Base-by-base conservation (phyloP, 192 early-diverging fungal genomes). In the Umbelopsis isabellina region DNA sequence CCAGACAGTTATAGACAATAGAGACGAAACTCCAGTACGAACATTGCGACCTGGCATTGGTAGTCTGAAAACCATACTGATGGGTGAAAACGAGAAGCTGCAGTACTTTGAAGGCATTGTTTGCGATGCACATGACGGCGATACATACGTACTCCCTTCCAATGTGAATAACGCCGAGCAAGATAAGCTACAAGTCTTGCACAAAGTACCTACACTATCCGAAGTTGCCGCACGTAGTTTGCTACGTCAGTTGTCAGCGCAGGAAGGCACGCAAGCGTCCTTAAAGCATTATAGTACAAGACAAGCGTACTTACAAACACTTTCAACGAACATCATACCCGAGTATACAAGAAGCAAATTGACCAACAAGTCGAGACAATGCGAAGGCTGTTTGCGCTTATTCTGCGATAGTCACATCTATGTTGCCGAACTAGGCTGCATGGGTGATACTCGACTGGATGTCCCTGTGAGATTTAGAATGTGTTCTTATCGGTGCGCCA, bases 391-490 rank as follows among this genome's bases (percentile, higher is more conserved):
- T 30, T 33, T 44, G 1, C 27, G 21, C 0, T 71, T 70, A 65
- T 71, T 47, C 35, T 67, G 49, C 1, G 18, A 30, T 22, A 55
- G 46, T 2, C 44, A 25, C 15, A 58, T 71, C 20, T 70, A 76
- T 18, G 35, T 76, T 16, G 74, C 46, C 6, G 70, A 71, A 4
- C 33, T 76, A 13, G 66, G 65, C 2, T 50, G 65, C 10, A 47
- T 76, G 44, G 70, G 74, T 20, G 71, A 76, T 47, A 48, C 66
- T 11, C 65, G 74, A 12, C 4, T 76, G 13, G 49, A 71, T 23
- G 65, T 76, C 15, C 70, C 74, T 11, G 64, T 76, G 41, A 69
- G 74, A 21, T 76, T 50, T 9, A 46, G 44, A 18, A 37, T 76
- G 46, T 76, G 74, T 45, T 76, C 74, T 7, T 55, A 49, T n/a